Base-by-base conservation (phyloP, 2,329 filamentous ascomycete species). In the Sporothrix brasiliensis region DNA sequence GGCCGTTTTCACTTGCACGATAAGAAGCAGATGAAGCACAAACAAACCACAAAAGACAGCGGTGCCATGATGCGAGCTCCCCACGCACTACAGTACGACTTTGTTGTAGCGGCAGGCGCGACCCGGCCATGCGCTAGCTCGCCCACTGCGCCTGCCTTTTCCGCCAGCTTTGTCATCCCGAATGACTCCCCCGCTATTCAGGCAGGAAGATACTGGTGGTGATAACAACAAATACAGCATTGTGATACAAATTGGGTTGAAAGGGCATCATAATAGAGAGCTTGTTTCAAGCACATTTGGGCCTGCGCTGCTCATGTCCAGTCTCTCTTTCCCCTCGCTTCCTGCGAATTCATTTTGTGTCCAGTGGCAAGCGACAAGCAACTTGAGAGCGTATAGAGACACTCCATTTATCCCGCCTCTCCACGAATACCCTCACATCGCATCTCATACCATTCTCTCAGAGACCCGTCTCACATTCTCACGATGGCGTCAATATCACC, bases 91-190 rank as follows among this genome's bases (percentile, higher is more conserved):
- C 34, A 34, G 34, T 34, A 34, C 34, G 34, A 34, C 34, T 1
- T 1, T 7, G 34, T 34, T 41, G 39, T 13, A 68, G 53, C 30
- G 49, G 69, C 16, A 71, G 66, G 21, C 34, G 41, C 69, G 34
- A 71, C 44, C 56, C 11, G 5, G 27, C 14, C 41, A 41, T 47
- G 14, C 34, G 49, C 54, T 63, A 63, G 10, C 14, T 41, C 27
- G 16, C 67, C 61, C 67, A 67, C 67, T 24, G 70, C 44, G 21
- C 67, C 61, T 69, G 61, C 70, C 65, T 52, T 19, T 16, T 53
- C 30, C 87, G 78, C 73, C 67, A 34, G 67, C 61, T 72, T 72
- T 70, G 70, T 70, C 70, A 68, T 56, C 68, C 68, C 71, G 71
- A 10, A 70, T 72, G 71, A 72, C 71, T 72, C 71, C 71, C 63